Evolutionary conservation across 148 eudicot genomes (phyloP).

Genomic region (Euryodendron excelsum): DNA sequence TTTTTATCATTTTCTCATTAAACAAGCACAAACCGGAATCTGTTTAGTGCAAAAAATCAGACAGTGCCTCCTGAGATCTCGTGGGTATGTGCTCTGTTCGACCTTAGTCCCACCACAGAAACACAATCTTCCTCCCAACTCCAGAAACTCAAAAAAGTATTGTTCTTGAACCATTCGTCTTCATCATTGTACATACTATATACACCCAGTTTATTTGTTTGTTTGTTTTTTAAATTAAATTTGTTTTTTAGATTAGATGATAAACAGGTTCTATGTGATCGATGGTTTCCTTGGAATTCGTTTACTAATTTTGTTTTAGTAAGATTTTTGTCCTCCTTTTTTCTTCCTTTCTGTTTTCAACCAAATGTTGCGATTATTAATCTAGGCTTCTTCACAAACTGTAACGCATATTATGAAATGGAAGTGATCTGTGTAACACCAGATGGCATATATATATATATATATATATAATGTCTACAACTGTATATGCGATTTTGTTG

Average conservation of each 20-base stretch:
- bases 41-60: not conserved
- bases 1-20: not conserved
- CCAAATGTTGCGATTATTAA: no score
- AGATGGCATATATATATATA: not conserved
- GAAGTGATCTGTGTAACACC: not conserved
- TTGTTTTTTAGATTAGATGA: not conserved
- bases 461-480: not conserved
- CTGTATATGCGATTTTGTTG: not conserved
- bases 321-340: not conserved
- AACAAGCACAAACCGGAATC: not conserved
- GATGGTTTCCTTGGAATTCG: not conserved
- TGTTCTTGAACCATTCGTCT: not conserved
- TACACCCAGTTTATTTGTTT: not conserved
- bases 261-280: not conserved
- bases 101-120: not conserved
- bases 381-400: not conserved
- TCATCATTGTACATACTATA: not conserved
- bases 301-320: not conserved
- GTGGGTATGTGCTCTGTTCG: constrained; percentile 12
- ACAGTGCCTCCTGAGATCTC: not conserved
- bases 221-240: not conserved
- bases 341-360: no score
- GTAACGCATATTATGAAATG: not conserved
- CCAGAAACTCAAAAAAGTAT: not conserved
- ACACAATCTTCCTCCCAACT: not conserved